Conservation (phyloP, 225 moss, liverwort and hornwort species). For the Thuidium tamariscinum region DNA sequence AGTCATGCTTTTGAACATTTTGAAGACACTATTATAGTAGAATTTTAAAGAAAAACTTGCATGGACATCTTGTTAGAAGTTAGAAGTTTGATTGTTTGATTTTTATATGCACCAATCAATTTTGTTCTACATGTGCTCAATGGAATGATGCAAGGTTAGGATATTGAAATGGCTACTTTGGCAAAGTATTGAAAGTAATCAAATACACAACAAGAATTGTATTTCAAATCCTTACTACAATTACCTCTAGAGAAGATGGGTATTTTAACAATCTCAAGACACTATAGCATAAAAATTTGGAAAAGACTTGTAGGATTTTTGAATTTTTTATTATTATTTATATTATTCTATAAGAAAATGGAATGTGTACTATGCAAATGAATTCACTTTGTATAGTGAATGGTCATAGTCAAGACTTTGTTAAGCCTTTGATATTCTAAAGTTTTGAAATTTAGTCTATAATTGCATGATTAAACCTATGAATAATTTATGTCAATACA, state of each 20-base stretch:
- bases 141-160: background rate
- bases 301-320: fast-evolving
- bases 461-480: too few relatives aligned
- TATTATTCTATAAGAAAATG: background rate
- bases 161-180: background rate
- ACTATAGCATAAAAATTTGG: fast-evolving
- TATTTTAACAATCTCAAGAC: fast-evolving
- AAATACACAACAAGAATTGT: fast-evolving
- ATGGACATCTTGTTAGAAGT: background rate
- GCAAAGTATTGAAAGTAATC: background rate
- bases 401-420: background rate
- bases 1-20: background rate
- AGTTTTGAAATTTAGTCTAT: background rate
- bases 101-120: background rate
- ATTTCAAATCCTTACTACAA: too few relatives aligned
- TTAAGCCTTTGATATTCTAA: background rate
- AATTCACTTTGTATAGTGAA: background rate
- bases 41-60: too few relatives aligned
- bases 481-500: background rate
- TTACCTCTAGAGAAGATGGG: background rate
- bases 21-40: background rate
- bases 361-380: background rate
- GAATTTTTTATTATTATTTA: background rate
- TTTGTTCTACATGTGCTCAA: too few relatives aligned
- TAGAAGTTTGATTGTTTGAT: background rate